phyloP scores from a whole-genome alignment of 495 filamentous ascomycete genomes.

The Penicillium steckii region DNA sequence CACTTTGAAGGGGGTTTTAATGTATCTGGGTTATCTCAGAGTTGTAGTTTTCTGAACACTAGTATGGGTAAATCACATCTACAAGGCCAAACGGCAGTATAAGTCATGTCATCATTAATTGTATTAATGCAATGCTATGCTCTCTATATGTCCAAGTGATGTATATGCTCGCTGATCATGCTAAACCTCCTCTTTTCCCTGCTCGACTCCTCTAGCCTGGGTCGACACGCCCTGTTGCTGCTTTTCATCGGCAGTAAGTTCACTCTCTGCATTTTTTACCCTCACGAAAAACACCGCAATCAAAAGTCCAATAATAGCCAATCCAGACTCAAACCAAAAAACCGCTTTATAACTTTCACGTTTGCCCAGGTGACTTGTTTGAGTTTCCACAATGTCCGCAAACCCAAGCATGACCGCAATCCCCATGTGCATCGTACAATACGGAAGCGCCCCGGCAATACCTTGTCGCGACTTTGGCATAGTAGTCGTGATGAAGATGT shows the following conservation, averaged over 20 bases:
- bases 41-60: neutral
- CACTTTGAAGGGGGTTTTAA: too few species aligned
- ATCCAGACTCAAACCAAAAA: conserved; percentile 67
- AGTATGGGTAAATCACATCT: neutral
- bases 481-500: conserved; percentile 79
- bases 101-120: neutral
- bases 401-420: conserved; percentile 79
- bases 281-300: conserved; percentile 61
- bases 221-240: too few species aligned
- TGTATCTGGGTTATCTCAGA: too few species aligned
- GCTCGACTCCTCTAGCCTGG: neutral
- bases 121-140: neutral
- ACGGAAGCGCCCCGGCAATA: conserved; percentile 70
- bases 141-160: neutral
- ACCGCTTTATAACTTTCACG: conserved; percentile 57
- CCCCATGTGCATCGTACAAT: conserved; percentile 70
- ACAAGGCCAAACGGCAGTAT: neutral
- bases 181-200: neutral
- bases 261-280: conserved; percentile 65
- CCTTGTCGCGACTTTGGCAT: conserved; percentile 70
- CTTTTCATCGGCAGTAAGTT: conserved; percentile 68
- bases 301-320: conserved; percentile 52
- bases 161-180: neutral
- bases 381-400: conserved; percentile 64
- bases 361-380: conserved; percentile 45